These are phyloP conservation scores for Vaccinium darrowii DNA, from an alignment of 148 eudicot species.

Conservation along the genomic window DNA sequence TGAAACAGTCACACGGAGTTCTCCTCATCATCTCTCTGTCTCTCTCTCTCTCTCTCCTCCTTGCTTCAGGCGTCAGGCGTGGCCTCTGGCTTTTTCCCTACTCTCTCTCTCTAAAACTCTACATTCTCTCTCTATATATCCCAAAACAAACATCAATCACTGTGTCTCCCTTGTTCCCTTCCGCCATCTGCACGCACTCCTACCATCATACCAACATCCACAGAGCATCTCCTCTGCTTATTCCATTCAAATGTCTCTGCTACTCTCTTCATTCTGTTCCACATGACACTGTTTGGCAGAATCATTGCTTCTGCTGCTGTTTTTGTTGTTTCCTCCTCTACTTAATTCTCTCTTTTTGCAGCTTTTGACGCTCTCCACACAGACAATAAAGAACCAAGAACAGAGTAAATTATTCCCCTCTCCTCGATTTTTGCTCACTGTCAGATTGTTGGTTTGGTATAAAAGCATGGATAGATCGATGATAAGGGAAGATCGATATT, in stretches of 20 bases:
- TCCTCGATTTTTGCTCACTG: not conserved
- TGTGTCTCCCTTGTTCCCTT: constrained; percentile 23
- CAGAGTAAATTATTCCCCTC: not conserved
- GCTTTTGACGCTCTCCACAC: constrained; percentile 32
- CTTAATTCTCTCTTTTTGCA: constrained; percentile 20
- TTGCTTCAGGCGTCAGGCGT: constrained; percentile 8
- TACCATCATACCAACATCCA: not conserved
- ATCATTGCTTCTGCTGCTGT: not conserved
- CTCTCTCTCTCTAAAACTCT: constrained; percentile 13
- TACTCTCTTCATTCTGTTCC: not conserved
- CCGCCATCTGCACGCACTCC: constrained; percentile 1
- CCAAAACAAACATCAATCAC: constrained; percentile 20
- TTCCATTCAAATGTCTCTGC: constrained; percentile 1
- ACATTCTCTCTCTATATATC: constrained; percentile 16
- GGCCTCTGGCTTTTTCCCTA: not conserved
- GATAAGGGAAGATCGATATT: constrained; percentile 7
- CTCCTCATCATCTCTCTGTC: not conserved
- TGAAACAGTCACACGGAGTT: not conserved
- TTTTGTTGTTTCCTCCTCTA: constrained; percentile 5
- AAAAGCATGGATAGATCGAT: not conserved
- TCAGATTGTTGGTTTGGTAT: not conserved
- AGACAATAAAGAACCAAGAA: constrained; percentile 27
- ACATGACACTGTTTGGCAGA: not conserved
- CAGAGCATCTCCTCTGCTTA: not conserved
- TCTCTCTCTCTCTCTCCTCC: constrained; percentile 6